Conservation (phyloP, 805 yeast species). For the Grigorovia jiainica region DNA sequence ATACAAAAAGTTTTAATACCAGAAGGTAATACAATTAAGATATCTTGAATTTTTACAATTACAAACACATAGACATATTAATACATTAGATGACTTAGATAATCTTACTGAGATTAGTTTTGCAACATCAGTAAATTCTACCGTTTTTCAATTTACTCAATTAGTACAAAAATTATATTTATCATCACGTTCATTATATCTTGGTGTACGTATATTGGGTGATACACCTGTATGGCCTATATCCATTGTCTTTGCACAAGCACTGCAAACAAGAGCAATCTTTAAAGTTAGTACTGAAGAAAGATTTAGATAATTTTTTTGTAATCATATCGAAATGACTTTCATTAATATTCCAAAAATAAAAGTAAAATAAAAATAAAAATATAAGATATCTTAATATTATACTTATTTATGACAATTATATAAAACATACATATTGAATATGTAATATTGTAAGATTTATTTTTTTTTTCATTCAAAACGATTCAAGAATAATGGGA, state of each 20-base stretch:
- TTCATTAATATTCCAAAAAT: not conserved
- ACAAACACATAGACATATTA: slow-evolving; percentile 31
- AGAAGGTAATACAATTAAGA: slow-evolving; percentile 35
- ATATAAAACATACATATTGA: too few species aligned
- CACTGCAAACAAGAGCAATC: slow-evolving; percentile 56
- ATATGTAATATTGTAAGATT: too few species aligned
- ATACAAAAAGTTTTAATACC: slow-evolving; percentile 51
- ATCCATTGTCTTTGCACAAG: slow-evolving; percentile 71
- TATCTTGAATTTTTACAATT: slow-evolving; percentile 50
- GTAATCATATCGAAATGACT: not conserved
- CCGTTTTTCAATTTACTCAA: slow-evolving; percentile 36
- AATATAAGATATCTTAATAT: too few species aligned
- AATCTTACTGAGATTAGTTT: slow-evolving; percentile 33
- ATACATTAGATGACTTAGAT: slow-evolving; percentile 39
- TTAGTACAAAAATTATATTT: slow-evolving; percentile 42
- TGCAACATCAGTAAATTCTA: slow-evolving; percentile 28
- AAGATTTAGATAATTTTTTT: not conserved
- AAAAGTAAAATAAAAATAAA: not conserved
- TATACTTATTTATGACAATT: too few species aligned
- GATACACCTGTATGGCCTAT: slow-evolving; percentile 87
- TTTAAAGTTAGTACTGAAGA: slow-evolving; percentile 16
- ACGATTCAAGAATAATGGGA: too few species aligned
- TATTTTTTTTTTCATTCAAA: too few species aligned
- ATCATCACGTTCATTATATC: slow-evolving; percentile 48
- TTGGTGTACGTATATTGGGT: slow-evolving; percentile 68